Evolutionary conservation across 1,139 yeast genomes (phyloP), one percentile per base, ranked within the genome.

Genomic region (Suhomyces bokatorum): DNA sequence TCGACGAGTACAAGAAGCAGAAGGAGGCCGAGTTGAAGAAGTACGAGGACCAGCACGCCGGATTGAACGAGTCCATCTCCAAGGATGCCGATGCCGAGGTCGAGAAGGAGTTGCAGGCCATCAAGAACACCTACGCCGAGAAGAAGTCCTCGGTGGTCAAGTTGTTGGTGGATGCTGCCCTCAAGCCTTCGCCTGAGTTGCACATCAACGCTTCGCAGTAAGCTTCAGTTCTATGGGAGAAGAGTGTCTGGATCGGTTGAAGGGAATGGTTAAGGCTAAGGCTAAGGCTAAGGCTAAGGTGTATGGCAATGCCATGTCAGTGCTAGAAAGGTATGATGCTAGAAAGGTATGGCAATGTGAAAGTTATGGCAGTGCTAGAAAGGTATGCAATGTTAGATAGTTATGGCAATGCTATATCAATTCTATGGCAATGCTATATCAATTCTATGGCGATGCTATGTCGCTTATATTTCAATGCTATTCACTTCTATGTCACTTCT

Each of bases 21-120:
- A 93, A 91, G 76, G 97, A 91, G 57, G 74, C 70, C 37, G 97
- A 93, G 69, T 81, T 91, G 69, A 77, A 80, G 63, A 71, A 79
- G 52, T 85, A 75, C 60, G 95, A 89, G 66, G 70, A 74, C 40
- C 81, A 81, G 60, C 86, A 84, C 60, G 77, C 83, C 52, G 87
- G 87, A 11, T 72, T 78, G 58, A 83, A 84, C 59, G 84, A 80
- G 48, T 69, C 80, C 52, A 82, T 87, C 46, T 89, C 83, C 57
- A 79, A 82, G 58, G 85, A 83, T 43, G 95, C 95, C 33, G 87
- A 83, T 56, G 77, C 76, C 37, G 63, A 70, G 52, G 86, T 83
- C 46, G 78, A 82, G 57, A 61, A 63, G 44, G 88, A 83, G 58
- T 73, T 88, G 57, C 73, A 72, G 43, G 75, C 75, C 24, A 86